Base-by-base conservation (phyloP, 2,329 filamentous ascomycete species). In the Fusarium cicatricum region DNA sequence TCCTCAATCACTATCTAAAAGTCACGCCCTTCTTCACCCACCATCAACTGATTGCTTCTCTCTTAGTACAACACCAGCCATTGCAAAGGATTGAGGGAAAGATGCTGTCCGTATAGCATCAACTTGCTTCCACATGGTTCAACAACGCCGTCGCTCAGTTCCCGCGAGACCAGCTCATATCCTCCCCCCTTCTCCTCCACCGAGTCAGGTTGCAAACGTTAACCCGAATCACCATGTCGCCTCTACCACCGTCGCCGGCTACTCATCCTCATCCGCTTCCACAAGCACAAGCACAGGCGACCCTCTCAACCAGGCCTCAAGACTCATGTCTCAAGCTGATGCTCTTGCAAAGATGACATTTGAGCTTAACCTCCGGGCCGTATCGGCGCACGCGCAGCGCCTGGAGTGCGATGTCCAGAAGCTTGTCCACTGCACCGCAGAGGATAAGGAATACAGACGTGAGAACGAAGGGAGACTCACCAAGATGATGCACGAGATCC, bases 281-380 rank as follows among this genome's bases (percentile, higher is more conserved):
- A n/a, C 3, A 14, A 14, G 5, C 11, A 26, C 31, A 31, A 21
- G n/a, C 1, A 12, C n/a, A 26, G 9, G 9, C 9, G 23, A 26
- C 11, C 11, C 19, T 3, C 34, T 26, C 19, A 11, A 16, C 7
- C 29, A 37, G 15, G 17, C 49, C 23, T 42, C 44, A 1, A 63
- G 39, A 11, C 61, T 72, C 8, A 36, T 69, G 23, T 54, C 56
- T 10, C 66, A 70, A 23, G 72, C 74, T 33, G 69, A 74, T 4
- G 69, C 71, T 28, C 66, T 77, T n/a, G 70, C 74, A 5, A 65
- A 58, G 36, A 75, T 76, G 71, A 75, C 71, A 6, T 60, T 72
- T n/a, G 74, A 77, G 59, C 70, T 76, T 46, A 71, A 69, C 52
- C 55, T 77, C 31, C 72, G 70, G 32, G 52, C 65, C 28, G 55